Base-by-base conservation (phyloP, 2,329 filamentous ascomycete species). In the Botrytis byssoidea region DNA sequence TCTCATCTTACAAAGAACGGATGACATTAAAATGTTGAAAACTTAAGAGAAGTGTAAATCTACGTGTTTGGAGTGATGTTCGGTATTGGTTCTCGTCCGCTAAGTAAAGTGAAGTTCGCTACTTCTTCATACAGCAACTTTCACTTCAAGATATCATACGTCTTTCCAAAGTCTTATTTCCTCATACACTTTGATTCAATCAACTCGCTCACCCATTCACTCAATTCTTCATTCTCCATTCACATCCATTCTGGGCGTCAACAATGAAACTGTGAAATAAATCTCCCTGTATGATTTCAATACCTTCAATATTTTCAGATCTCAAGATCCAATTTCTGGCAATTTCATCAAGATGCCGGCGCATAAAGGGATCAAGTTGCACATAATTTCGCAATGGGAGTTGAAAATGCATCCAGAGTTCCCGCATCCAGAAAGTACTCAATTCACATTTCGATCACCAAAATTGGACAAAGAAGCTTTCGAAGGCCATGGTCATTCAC, bases 391-490 rank as follows among this genome's bases (percentile, higher is more conserved):
- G 9, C 75, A 79, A 42, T 66, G 74, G 48, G 77, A 79, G 29
- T 76, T 79, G 22, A 75, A 82, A 63, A 80, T 78, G 32, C 82
- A 89, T 4, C 84, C 85, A 22, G 88, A 90, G 77, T 89, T 87
- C 77, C 85, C 86, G 32, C 86, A 89, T 75, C 87, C 87, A 0
- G 86, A 88, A 68, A 83, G 83, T 68, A 84, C 85, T 0, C 86
- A 85, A 25, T 82, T 85, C 61, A 80, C 78, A 4, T 81, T 84
- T 40, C 72, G 77, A 35, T 76, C 75, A 44, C 73, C 74, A 42
- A 72, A 65, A 37, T n/a, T 48, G 44, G 37, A 37, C 46, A 68
- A 55, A n/a, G 40, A 37, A 20, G 48, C 55, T 44, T 67, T 57
- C 48, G 59, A 51, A 70, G 32, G 29, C 10, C 42, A 60, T 35